These are phyloP conservation scores for Amyloporia xantha DNA, from an alignment of 768 basidiomycete species.

Conservation along the genomic window DNA sequence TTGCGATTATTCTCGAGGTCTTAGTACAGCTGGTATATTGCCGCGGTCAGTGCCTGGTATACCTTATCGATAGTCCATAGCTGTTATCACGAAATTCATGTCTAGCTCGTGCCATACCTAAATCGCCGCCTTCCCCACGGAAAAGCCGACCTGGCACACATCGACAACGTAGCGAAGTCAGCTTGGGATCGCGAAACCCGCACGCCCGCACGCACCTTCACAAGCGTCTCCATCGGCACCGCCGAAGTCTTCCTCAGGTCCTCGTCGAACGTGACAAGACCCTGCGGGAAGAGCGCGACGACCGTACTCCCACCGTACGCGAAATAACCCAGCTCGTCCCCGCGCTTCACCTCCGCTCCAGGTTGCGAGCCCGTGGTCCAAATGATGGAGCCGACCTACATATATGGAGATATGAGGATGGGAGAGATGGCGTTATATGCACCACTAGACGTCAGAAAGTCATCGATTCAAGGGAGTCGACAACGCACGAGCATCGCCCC, in stretches of 20 bases:
- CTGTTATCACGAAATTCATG: no score
- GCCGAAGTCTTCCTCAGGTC: conserved; percentile 54
- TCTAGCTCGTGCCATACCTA: no score
- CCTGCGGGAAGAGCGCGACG: conserved; percentile 52
- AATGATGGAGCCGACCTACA: conserved; percentile 51
- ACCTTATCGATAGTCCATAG: no score
- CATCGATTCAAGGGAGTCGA: not conserved
- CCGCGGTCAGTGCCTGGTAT: no score
- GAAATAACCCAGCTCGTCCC: conserved; percentile 62
- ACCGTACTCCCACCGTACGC: conserved; percentile 77
- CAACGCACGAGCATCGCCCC: conserved; percentile 62
- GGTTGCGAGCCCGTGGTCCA: conserved; percentile 54
- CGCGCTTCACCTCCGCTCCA: conserved; percentile 47
- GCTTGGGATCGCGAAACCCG: not conserved
- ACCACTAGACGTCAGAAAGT: not conserved
- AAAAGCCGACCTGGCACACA: not conserved
- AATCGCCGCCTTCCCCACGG: not conserved
- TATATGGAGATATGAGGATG: not conserved
- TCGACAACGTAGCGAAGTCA: not conserved
- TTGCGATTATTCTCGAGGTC: no score
- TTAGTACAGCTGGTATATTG: no score
- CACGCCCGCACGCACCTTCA: conserved; percentile 39
- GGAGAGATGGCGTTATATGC: not conserved
- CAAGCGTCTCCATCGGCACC: conserved; percentile 55
- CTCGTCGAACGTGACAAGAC: conserved; percentile 49